phyloP scores from a whole-genome alignment of 352 stramenopile species.

The Phytophthora europaea region DNA sequence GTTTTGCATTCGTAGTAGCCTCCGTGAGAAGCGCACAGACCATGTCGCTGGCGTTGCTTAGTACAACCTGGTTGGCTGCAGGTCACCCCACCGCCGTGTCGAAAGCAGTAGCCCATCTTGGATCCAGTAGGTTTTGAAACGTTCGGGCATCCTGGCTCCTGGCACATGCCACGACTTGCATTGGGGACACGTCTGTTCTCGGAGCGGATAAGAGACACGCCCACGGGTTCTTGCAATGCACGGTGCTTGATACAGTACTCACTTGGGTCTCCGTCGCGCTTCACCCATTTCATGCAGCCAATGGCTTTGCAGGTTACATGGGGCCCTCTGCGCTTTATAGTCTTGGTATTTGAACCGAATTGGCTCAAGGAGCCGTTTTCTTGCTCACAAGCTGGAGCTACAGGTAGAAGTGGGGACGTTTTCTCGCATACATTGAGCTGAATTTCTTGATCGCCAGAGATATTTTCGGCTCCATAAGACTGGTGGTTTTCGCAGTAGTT shows the following conservation, averaged over 20 bases:
- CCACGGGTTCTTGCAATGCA: not conserved
- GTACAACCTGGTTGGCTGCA: slow-evolving; percentile 5
- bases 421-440: not conserved
- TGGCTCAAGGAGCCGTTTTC: not conserved
- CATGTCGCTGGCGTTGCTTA: slow-evolving; percentile 8
- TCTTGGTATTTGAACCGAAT: not conserved
- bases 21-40: slow-evolving; percentile 1
- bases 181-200: not conserved
- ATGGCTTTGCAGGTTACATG: slow-evolving; percentile 1
- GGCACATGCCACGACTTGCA: not conserved
- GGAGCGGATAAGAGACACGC: not conserved
- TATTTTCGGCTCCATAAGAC: not conserved
- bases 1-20: slow-evolving; percentile 14
- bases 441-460: not conserved
- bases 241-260: slow-evolving; percentile 1
- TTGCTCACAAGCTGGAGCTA: not conserved
- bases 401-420: not conserved
- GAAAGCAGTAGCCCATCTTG: slow-evolving; percentile 16
- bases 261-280: not conserved
- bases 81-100: slow-evolving; percentile 5
- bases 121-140: not conserved
- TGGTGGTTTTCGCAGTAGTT: not conserved
- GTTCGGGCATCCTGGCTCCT: slow-evolving; percentile 5
- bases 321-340: not conserved
- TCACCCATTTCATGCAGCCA: slow-evolving; percentile 14